Base-by-base conservation (phyloP, 2,329 filamentous ascomycete species). In the Talaromyces sp. region DNA sequence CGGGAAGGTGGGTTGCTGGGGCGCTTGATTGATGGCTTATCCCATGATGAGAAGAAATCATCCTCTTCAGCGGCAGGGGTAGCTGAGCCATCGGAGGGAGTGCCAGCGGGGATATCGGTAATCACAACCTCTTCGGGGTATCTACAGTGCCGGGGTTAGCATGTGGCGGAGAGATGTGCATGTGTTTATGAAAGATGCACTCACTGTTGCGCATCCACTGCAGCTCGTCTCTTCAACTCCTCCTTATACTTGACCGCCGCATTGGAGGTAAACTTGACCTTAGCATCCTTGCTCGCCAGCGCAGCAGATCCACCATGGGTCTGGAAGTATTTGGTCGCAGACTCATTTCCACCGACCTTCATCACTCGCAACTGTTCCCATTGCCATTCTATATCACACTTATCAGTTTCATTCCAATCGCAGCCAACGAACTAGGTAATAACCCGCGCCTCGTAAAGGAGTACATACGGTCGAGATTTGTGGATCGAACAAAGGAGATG, bases 31-130 rank as follows among this genome's bases (percentile, higher is more conserved):
- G 91, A 85, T 19, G 94, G 94, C 78, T 97, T 97, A 70, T 97
- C 94, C 94, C 93, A 99, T 0, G 91, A 97, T 9, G 93, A 96
- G 77, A 99, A 99, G 81, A 99, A 99, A 72, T 97, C 94, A 68
- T 97, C 92, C 17, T 88, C 86, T 19, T 96, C 91, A 62, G 86
- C 88, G 41, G 88, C 83, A n/a, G 92, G 90, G 10, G 91, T 95
- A 61, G 82, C 85, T 33, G 85, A 80, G 61, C 84, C 86, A 55
- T 90, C 87, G 48, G 77, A 77, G 44, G 82, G 78, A 20, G 77
- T 78, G 47, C 86, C 82, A 57, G 82, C 80, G 51, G 77, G 75
- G 29, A 83, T 79, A 65, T 97, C 94, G 52, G 86, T 89, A 61
- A 97, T 86, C 20, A 93, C 83, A 27, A 97, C 92, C 72, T 96